phyloP scores from a whole-genome alignment of 2,329 filamentous ascomycete genomes.

The Diaporthe sp. region DNA sequence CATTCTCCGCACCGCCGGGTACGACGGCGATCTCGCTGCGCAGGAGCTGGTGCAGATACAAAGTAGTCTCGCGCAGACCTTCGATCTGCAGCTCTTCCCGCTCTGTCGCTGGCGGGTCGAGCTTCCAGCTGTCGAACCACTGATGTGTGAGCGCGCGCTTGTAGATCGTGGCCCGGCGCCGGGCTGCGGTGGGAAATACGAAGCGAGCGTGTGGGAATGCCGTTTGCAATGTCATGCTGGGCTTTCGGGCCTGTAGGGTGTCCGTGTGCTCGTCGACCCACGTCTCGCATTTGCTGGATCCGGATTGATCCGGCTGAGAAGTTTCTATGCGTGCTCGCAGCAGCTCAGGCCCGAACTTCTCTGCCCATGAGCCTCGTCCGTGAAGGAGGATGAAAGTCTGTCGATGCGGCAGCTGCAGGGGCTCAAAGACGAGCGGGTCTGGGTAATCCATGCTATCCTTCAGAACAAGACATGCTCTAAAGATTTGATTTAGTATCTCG shows the following conservation, averaged over 20 bases:
- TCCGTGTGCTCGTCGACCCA: rapidly evolving
- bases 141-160: constrained; percentile 51
- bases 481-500: rapidly evolving
- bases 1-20: constrained; percentile 46
- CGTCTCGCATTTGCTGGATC: not conserved
- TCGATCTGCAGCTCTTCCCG: constrained; percentile 47
- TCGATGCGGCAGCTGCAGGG: constrained; percentile 43
- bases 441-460: not conserved
- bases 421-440: constrained; percentile 36
- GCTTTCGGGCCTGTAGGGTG: not conserved
- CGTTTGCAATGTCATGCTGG: constrained; percentile 40
- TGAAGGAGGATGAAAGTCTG: constrained; percentile 60
- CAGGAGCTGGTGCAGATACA: constrained; percentile 51
- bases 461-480: too few relatives aligned
- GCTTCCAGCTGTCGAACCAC: constrained; percentile 57
- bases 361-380: constrained; percentile 55
- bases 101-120: constrained; percentile 39
- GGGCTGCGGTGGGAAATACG: constrained; percentile 60
- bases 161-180: constrained; percentile 50
- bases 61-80: constrained; percentile 53
- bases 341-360: constrained; percentile 52
- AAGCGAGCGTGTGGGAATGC: constrained; percentile 56
- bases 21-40: constrained; percentile 47
- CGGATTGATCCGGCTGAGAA: not conserved
- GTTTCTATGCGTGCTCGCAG: constrained; percentile 39